These are phyloP conservation scores for Tanacetum coccineum DNA, from an alignment of 129 eudicot genomes.

Conservation along the genomic window DNA sequence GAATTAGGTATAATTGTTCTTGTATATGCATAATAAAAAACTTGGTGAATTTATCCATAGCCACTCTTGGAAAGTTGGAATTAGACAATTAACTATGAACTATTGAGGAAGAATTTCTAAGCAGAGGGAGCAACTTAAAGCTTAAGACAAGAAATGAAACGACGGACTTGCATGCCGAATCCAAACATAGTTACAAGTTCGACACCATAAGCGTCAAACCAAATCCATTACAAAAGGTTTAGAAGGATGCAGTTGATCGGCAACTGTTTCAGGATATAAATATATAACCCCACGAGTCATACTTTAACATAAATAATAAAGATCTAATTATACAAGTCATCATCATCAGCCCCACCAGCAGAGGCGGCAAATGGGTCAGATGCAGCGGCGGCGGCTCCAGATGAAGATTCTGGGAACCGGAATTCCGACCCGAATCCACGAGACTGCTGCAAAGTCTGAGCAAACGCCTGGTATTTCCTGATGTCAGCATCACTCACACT, in stretches of 20 bases:
- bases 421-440: constrained; percentile 70
- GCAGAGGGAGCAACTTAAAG: background rate
- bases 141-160: background rate
- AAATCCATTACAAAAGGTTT: constrained; percentile 17
- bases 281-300: background rate
- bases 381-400: constrained; percentile 35
- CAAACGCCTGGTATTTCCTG: constrained; percentile 75
- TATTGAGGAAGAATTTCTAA: background rate
- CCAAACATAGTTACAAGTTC: constrained; percentile 18
- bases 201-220: constrained; percentile 12
- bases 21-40: too few species aligned
- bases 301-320: background rate
- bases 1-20: too few species aligned
- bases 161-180: background rate
- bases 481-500: constrained; percentile 85
- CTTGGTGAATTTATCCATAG: too few species aligned
- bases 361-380: constrained; percentile 62
- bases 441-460: constrained; percentile 83
- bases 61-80: background rate
- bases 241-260: background rate
- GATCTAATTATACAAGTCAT: constrained; percentile 56
- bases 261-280: background rate
- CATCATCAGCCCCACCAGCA: constrained; percentile 64
- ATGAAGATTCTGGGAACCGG: constrained; percentile 51
- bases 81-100: background rate